Conservation (phyloP, 2,329 filamentous ascomycete genomes). For the Aspergillus terreus region DNA sequence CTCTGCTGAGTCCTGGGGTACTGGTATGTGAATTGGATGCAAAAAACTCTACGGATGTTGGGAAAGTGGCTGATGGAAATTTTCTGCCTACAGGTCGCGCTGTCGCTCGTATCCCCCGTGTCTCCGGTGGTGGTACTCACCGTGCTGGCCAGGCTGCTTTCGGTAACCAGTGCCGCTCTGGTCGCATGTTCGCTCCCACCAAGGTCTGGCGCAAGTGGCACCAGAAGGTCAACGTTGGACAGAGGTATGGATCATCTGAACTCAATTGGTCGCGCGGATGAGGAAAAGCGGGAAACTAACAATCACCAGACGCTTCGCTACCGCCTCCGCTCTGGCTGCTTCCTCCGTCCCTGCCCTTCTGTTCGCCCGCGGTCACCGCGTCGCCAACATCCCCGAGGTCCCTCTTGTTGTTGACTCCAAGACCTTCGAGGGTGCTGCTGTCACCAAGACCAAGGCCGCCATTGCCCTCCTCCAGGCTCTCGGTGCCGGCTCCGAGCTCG, state of each 20-base stretch:
- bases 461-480: constrained; percentile 83
- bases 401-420: constrained; percentile 93
- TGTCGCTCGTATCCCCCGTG: constrained; percentile 99
- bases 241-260: constrained; percentile 65
- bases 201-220: constrained; percentile 99
- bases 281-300: constrained; percentile 9
- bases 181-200: constrained; percentile 99
- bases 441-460: constrained; percentile 86
- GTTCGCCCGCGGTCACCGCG: constrained; percentile 93
- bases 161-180: constrained; percentile 99
- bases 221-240: constrained; percentile 98
- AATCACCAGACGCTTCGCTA: constrained; percentile 78
- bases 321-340: constrained; percentile 92
- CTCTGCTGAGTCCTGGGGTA: constrained; percentile 99
- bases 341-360: constrained; percentile 93
- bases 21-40: constrained; percentile 63
- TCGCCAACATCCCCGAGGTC: constrained; percentile 89
- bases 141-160: constrained; percentile 99
- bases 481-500: constrained; percentile 84
- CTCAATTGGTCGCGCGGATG: not conserved
- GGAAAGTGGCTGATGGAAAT: constrained; percentile 6
- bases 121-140: constrained; percentile 99
- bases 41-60: not conserved
- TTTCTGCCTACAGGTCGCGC: constrained; percentile 68
- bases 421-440: constrained; percentile 73